A percentile compares a stretch with the other conserved stretches of the same genome.
These are phyloP conservation scores for Ophiostoma montium DNA, from an alignment of 2,329 filamentous ascomycete species.

Conservation along the genomic window DNA sequence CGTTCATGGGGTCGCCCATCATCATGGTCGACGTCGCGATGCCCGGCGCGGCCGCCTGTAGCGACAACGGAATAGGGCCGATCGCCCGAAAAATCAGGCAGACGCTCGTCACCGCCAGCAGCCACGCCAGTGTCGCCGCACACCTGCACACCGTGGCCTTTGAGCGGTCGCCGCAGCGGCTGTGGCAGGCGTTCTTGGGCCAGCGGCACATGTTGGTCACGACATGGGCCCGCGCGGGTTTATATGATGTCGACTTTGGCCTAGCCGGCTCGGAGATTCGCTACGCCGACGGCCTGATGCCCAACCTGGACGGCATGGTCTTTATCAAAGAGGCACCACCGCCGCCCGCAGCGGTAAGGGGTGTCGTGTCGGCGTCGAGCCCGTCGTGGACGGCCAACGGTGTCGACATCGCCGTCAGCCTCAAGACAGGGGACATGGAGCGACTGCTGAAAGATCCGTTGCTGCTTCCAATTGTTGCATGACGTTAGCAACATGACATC, in stretches of 20 bases:
- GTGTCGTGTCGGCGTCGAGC: slow-evolving; percentile 1
- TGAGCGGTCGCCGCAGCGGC: slow-evolving; percentile 1
- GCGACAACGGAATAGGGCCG: not conserved
- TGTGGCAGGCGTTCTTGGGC: slow-evolving; percentile 7
- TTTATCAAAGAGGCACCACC: slow-evolving; percentile 1
- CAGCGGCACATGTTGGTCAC: slow-evolving; percentile 5
- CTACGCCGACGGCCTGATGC: slow-evolving; percentile 2
- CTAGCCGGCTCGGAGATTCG: not conserved
- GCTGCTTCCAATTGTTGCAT: slow-evolving; percentile 5
- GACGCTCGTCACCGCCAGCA: not conserved
- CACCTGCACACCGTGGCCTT: slow-evolving; percentile 7
- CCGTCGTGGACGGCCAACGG: slow-evolving; percentile 3
- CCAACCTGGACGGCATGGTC: slow-evolving; percentile 4
- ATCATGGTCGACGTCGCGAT: slow-evolving; percentile 4
- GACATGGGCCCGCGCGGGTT: slow-evolving; percentile 5
- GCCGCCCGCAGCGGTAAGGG: slow-evolving; percentile 1
- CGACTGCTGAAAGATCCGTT: slow-evolving; percentile 4
- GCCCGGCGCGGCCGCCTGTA: slow-evolving; percentile 3
- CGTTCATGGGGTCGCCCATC: slow-evolving; percentile 5
- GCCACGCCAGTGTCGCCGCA: slow-evolving; percentile 1
- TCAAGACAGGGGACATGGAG: slow-evolving; percentile 3
- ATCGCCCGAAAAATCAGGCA: slow-evolving; percentile 1
- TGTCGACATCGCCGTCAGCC: slow-evolving; percentile 1
- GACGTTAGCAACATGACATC: too few species aligned
- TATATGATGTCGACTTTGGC: slow-evolving; percentile 6